A percentile compares a stretch with the other conserved stretches of the same genome.
Conservation (phyloP, 345 rosid genomes). For the Cardamine chenopodiifolia region DNA sequence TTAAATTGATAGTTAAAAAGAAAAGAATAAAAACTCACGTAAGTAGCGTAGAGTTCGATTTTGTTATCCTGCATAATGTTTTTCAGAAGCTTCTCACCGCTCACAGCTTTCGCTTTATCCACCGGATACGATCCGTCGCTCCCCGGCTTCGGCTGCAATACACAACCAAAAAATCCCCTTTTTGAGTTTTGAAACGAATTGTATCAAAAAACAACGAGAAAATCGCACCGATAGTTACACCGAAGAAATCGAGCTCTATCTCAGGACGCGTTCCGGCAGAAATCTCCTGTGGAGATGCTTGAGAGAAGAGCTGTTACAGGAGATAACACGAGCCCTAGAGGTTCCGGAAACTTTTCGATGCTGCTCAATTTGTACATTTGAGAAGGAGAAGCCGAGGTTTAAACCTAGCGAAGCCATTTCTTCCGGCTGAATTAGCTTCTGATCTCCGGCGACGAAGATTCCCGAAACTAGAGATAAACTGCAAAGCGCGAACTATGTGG, state of each 20-base stretch:
- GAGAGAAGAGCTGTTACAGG: slow-evolving; percentile 40
- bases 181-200: slow-evolving; percentile 5
- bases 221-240: slow-evolving; percentile 50
- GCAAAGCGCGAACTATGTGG: slow-evolving; percentile 18
- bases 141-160: slow-evolving; percentile 66
- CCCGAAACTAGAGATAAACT: slow-evolving; percentile 2
- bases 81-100: slow-evolving; percentile 84
- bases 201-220: not conserved
- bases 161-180: not conserved
- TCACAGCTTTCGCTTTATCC: slow-evolving; percentile 64
- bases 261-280: slow-evolving; percentile 50
- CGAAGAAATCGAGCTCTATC: slow-evolving; percentile 78
- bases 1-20: no score
- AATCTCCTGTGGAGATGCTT: slow-evolving; percentile 35
- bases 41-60: slow-evolving; percentile 80
- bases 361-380: slow-evolving; percentile 10
- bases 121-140: slow-evolving; percentile 64
- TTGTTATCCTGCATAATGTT: slow-evolving; percentile 78
- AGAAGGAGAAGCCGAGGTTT: slow-evolving; percentile 40
- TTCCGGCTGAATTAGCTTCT: no score
- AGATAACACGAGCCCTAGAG: slow-evolving; percentile 32
- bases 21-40: slow-evolving; percentile 70
- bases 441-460: not conserved
- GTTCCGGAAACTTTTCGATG: slow-evolving; percentile 5
- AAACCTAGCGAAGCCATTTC: slow-evolving; percentile 53